Evolutionary conservation across 2,329 filamentous ascomycete species (phyloP).

Genomic region (Verticillium isaacii): DNA sequence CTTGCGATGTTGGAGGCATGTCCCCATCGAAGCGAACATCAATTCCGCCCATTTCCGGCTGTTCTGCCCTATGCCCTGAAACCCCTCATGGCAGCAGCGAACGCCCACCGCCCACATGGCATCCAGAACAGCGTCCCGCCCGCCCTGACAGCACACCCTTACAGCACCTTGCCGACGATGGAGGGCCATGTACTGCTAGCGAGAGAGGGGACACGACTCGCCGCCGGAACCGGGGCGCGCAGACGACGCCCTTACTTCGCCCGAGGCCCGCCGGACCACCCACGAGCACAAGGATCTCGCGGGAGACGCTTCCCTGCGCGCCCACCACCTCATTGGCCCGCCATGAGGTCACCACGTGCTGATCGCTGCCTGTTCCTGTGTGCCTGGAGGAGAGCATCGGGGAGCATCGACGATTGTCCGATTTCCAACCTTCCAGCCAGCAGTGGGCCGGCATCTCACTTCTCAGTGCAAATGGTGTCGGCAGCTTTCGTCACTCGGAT

Average conservation of each 20-base stretch:
- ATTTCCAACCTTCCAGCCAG: neutral
- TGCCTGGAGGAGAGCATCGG: too few species aligned
- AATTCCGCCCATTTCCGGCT: neutral
- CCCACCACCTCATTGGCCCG: neutral
- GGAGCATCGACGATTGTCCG: neutral
- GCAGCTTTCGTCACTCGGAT: neutral
- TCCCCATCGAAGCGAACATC: neutral
- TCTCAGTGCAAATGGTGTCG: neutral
- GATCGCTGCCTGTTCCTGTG: neutral
- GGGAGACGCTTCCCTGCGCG: neutral
- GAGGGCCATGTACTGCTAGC: neutral
- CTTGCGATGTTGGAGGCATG: neutral
- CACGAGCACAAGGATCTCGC: neutral
- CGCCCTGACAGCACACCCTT: too few species aligned
- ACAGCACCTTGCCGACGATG: too few species aligned
- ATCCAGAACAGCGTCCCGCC: neutral
- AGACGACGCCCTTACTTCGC: neutral
- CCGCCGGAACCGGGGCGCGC: neutral
- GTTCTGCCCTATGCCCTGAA: neutral
- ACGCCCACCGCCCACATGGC: neutral
- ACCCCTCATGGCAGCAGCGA: neutral
- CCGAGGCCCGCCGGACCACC: neutral
- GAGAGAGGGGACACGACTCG: neutral
- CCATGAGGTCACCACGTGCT: neutral
- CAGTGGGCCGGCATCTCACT: neutral